Base-by-base conservation (phyloP, 306 rosid species). In the Potentilla sterilis region DNA sequence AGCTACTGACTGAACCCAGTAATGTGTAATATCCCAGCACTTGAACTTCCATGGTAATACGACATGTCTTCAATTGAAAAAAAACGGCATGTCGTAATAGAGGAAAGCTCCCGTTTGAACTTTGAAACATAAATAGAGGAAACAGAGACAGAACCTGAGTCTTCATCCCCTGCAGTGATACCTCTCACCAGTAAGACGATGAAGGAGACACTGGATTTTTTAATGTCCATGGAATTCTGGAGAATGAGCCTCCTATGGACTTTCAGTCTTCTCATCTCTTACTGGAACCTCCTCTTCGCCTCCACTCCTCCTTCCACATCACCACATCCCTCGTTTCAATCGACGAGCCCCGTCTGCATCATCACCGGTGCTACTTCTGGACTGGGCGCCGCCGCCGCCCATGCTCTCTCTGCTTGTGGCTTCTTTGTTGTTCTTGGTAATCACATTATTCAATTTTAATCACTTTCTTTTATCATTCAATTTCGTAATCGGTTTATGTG, bases 301-400 rank as follows among this genome's bases (percentile, higher is more conserved):
- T 63, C 86, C 52, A 52, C 75, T 77, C 69, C 42, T 77, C 74
- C 24, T 19, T 3, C 78, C 69, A 5, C 87, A 51, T 70, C 83
- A 42, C 15, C 76, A 2, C 62, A 83, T 49, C 8, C 61, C 3
- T 19, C 69, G 4, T 5, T 18, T 11, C 69, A 54, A 40, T 72
- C 57, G 6, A 11, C 52, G 5, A 81, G 73, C 65, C 96, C 97
- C 21, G 81, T 94, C 72, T 91, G 96, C 83, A 75, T 94, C 46
- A 73, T 94, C 78, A 94, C 98, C 34, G 98, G 98, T 59, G 98
- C 96, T 64, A 94, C 96, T n/a, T 91, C 97, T 83, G 98, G 98
- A 14, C 57, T 94, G 75, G 98, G 97, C 72, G 91, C 83, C 10
- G 88, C 96, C 21, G 78, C 97, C 68, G 97, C 97, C 59, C 74